Base-by-base conservation (phyloP, 352 stramenopile genomes). In the Phytophthora sp. region DNA sequence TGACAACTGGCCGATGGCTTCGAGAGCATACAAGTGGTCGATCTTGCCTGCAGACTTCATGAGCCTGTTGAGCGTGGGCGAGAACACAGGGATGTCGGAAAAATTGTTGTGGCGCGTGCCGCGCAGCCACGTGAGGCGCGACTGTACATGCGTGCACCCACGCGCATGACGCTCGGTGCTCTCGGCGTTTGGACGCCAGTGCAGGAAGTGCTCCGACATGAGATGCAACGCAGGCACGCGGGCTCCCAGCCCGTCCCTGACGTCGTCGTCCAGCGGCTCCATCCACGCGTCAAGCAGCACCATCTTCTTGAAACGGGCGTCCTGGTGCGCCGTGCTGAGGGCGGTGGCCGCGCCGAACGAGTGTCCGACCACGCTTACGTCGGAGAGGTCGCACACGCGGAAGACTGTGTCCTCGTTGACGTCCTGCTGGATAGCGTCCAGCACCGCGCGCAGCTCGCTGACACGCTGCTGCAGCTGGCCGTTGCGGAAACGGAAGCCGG, bases 51-150 rank as follows among this genome's bases (percentile, higher is more conserved):
- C 57, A 0, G 74, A 66, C 66, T 87, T 87, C 51, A 82, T 56
- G 35, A 87, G 48, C 0, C 76, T 65, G 51, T 83, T 87, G 42
- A 89, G 35, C 8, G 69, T 46, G 18, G 79, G 82, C 28, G 82
- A 88, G 53, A 92, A 92, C 23, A 89, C 43, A 2, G 79, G 69
- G 23, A 92, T 61, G 31, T 92, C 82, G 24, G 75, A 88, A 28
- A 92, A 92, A 54, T 92, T 88, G 71, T 88, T 89, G 80, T 92
- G 82, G 9, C 74, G 63, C 13, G 76, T 71, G 35, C 63, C 69
- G 0, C 63, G 63, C 48, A 89, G 48, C 32, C 76, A 77, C 24
- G 74, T 75, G 27, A 88, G 62, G 27, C 58, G 62, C 10, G 73
- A 76, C 2, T 74, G 17, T 1, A 32, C 41, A 31, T 89, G 71